Evolutionary conservation across 768 basidiomycete species (phyloP), one percentile per base, ranked within the genome.

Genomic region (Epithele typhae): DNA sequence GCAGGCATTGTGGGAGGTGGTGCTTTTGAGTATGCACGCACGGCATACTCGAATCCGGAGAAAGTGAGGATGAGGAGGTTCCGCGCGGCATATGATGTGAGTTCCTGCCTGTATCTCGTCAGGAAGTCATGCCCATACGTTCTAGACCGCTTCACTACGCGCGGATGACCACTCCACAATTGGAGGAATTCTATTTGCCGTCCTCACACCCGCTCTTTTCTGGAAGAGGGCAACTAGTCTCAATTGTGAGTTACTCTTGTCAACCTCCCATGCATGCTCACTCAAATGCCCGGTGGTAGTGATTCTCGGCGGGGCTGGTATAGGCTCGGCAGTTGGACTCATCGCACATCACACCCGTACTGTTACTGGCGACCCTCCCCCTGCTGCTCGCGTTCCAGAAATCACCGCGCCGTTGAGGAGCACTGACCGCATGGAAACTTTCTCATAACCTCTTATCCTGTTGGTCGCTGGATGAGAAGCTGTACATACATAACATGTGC

Each of bases 101-200:
- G 64, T 60, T 40, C 3, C 14, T 3, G n/a, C 25, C 18, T 8
- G n/a, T 43, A n/a, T 40, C 25, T 39, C 15, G 25, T 23, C 39
- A 10, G 38, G 25, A 25, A 40, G 6, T 5, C 2, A 5, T 23
- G 22, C 3, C 41, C 17, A 2, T 34, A 5, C 30, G 17, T 21
- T 18, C 19, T 1, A 89, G 86, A 76, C 72, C 12, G 67, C 70
- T 34, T 72, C 76, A 18, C 64, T 87, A 43, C 71, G 87, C 52
- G 72, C 75, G 38, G 80, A 88, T 45, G 89, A 91, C 61, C 82
- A 87, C 59, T 75, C 85, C 18, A 87, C 79, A 2, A 85, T 91
- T 37, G 89, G 89, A 21, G 73, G 74, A 17, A 57, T 90, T 38
- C 64, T 92, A 18, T 76, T 73, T 46, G 77, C 76, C 14, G 75